Conservation (phyloP, 78 protist genomes). For the Dictyostelium purpureum region DNA sequence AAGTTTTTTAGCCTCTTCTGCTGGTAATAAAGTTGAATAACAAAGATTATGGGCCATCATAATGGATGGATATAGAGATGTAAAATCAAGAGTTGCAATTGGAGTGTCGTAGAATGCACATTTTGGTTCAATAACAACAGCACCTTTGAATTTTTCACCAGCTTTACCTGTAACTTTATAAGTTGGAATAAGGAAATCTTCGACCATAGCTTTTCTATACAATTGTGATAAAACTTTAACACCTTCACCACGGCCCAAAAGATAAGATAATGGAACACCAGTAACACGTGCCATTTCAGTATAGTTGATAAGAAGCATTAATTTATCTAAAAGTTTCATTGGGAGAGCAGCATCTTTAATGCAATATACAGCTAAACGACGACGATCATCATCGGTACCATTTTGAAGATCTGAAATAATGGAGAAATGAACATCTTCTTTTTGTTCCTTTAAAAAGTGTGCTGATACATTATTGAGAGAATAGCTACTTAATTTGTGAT, state of each 20-base stretch:
- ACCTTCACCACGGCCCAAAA: slow-evolving; percentile 98
- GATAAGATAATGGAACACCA: slow-evolving; percentile 96
- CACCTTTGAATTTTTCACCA: slow-evolving; percentile 92
- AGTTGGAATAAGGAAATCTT: slow-evolving; percentile 90
- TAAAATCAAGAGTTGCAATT: slow-evolving; percentile 99
- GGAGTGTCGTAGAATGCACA: slow-evolving; percentile 95
- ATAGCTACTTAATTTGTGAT: slow-evolving; percentile 86
- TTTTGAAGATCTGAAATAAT: slow-evolving; percentile 96
- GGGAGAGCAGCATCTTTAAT: slow-evolving; percentile 99
- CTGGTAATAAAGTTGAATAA: slow-evolving; percentile 95
- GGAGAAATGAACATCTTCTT: slow-evolving; percentile 99
- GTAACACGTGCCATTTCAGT: slow-evolving; percentile 99
- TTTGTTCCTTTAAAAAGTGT: slow-evolving; percentile 98
- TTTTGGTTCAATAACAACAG: slow-evolving; percentile 92
- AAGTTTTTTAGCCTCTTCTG: slow-evolving; percentile 14
- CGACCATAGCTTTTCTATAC: slow-evolving; percentile 90
- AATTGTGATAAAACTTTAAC: slow-evolving; percentile 98
- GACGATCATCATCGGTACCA: slow-evolving; percentile 96
- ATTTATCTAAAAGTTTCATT: slow-evolving; percentile 95
- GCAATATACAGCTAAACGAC: slow-evolving; percentile 99
- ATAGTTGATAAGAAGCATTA: slow-evolving; percentile 97
- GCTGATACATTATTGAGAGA: slow-evolving; percentile 97
- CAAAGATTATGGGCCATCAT: slow-evolving; percentile 99
- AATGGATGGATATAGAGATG: slow-evolving; percentile 99
- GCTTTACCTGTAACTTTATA: neutral